Base-by-base conservation (phyloP, 139 green algal genomes). In the Trebouxia sp. region DNA sequence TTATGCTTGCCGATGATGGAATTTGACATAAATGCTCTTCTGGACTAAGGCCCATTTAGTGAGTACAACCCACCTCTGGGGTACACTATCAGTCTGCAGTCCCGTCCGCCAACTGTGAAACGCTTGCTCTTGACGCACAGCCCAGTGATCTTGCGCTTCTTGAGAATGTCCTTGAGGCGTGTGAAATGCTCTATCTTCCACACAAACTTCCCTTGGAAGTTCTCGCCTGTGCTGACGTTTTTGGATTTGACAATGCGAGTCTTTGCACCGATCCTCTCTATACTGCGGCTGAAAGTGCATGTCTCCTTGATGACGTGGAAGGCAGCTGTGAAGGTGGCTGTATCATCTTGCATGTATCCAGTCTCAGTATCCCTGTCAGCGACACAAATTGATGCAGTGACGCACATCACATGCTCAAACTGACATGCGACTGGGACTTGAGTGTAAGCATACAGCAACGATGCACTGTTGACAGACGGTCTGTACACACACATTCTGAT, bases 121-220 rank as follows among this genome's bases (percentile, higher is more conserved):
- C 87, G 83, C 24, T 80, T 70, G 80, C 84, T 91, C 87, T 94
- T 94, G 80, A 94, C 91, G 80, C 90, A 93, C 42, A 94, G 87
- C 26, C 87, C 87, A n/a, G 86, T 94, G 84, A 94, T 94, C 84
- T 94, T 94, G 76, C 91, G 85, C 86, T 94, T 94, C 83, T 94
- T 94, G 65, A 94, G 87, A 51, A 94, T 79, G 48, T 94, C 91
- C 86, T 94, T 94, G 35, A 94, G 85, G 48, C 87, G 86, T 14
- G 84, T 94, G 87, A 94, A 94, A 82, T 94, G 91, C 50, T 94
- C 91, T 45, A 94, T 92, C 24, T 83, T 82, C 91, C 91, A 94
- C 32, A 84, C 76, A 79, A 94, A 94, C 28, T 87, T 88, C 24
- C 86, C 91, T 76, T 88, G 78, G 72, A 80, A 90, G 17, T 38